A percentile compares a stretch with the other conserved stretches of the same genome.
Evolutionary conservation across 2,329 filamentous ascomycete species (phyloP).

Genomic region (Aspergillus ibericus): DNA sequence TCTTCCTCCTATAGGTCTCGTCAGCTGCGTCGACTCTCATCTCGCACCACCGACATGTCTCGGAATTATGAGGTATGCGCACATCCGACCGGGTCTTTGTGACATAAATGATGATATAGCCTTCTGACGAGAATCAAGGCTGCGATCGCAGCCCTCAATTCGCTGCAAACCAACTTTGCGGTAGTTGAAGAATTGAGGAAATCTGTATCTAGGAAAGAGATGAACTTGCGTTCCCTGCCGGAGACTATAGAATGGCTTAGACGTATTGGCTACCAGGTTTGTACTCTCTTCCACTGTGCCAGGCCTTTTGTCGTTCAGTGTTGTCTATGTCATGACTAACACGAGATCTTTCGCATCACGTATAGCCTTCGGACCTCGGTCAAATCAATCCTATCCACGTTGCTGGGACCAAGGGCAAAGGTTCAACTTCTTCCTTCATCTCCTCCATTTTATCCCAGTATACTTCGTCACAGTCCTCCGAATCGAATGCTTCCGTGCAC

Average conservation of each 20-base stretch:
- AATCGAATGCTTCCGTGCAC: conserved; percentile 26
- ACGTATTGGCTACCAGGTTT: conserved; percentile 72
- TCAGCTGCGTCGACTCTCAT: conserved; percentile 31
- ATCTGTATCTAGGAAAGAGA: conserved; percentile 60
- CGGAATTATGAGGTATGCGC: conserved; percentile 41
- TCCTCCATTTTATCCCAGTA: conserved; percentile 74
- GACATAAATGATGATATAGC: neutral
- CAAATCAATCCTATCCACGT: conserved; percentile 71
- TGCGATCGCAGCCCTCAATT: conserved; percentile 72
- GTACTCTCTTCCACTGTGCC: conserved; percentile 31
- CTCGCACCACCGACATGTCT: conserved; percentile 35
- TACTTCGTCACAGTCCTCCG: conserved; percentile 39
- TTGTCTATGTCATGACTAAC: conserved; percentile 5
- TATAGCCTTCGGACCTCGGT: conserved; percentile 62
- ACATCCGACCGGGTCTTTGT: neutral
- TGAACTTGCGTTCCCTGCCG: conserved; percentile 74
- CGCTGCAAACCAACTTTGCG: conserved; percentile 76
- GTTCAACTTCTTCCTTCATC: conserved; percentile 80
- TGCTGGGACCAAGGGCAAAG: conserved; percentile 92
- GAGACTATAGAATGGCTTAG: conserved; percentile 78
- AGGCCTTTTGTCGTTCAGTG: neutral
- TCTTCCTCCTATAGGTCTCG: conserved; percentile 17
- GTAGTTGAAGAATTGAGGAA: conserved; percentile 75
- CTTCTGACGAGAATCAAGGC: conserved; percentile 46
- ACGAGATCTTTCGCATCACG: neutral